phyloP scores from a whole-genome alignment of 352 stramenopile species.

The Phytophthora ramorum region DNA sequence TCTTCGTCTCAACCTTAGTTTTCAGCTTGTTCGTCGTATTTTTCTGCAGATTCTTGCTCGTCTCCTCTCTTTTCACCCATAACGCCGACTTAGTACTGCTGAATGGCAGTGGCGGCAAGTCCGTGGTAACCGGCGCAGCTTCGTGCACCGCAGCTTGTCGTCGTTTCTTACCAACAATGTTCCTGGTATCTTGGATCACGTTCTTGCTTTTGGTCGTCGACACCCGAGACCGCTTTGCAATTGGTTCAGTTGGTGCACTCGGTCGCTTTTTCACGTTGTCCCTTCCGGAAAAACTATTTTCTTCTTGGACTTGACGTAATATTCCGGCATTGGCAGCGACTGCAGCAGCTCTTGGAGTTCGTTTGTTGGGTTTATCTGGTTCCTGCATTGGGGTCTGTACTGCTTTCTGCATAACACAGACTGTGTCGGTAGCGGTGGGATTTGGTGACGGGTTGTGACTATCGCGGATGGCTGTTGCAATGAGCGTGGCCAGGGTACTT shows the following conservation, averaged over 20 bases:
- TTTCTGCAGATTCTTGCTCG: constrained; percentile 8
- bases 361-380: neutral
- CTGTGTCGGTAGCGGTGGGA: neutral
- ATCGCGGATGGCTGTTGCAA: neutral
- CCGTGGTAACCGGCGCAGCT: constrained; percentile 34
- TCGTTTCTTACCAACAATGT: constrained; percentile 31
- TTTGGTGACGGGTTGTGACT: neutral
- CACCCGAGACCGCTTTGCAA: constrained; percentile 13
- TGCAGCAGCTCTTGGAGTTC: constrained; percentile 27
- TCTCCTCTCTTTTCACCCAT: constrained; percentile 7
- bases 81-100: constrained; percentile 6
- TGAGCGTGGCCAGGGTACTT: neutral
- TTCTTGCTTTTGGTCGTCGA: neutral
- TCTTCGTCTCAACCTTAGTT: constrained; percentile 9
- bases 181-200: constrained; percentile 9
- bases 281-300: neutral
- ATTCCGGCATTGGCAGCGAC: constrained; percentile 22
- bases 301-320: constrained; percentile 19
- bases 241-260: neutral
- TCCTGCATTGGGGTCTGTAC: neutral
- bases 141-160: constrained; percentile 19
- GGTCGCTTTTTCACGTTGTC: constrained; percentile 24
- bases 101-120: constrained; percentile 42
- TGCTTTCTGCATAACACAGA: neutral
- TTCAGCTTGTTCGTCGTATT: neutral